Conservation (phyloP, 345 rosid species). For the Arabis alpina region DNA sequence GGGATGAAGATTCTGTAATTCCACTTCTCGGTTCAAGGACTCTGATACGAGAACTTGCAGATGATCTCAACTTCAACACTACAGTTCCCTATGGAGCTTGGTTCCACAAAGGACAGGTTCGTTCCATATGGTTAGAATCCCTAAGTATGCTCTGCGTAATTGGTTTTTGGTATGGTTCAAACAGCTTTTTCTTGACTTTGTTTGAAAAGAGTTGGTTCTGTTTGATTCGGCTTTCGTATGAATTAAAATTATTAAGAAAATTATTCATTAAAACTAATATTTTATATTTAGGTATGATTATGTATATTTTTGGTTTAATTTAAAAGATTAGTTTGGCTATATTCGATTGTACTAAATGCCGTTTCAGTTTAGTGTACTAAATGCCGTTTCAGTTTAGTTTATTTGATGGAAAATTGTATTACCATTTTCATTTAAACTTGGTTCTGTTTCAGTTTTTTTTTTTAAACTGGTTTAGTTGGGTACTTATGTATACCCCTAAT, state of each 20-base stretch:
- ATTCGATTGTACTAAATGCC: too few species aligned
- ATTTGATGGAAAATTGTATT: not conserved
- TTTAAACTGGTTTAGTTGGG: not conserved
- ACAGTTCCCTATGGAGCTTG: slow-evolving; percentile 82
- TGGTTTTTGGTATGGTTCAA: not conserved
- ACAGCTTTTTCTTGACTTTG: not conserved
- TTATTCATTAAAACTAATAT: not conserved
- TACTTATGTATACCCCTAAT: not conserved
- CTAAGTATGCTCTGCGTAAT: not conserved
- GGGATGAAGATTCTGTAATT: slow-evolving; percentile 89
- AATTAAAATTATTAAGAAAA: not conserved
- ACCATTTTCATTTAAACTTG: not conserved
- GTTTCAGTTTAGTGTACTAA: not conserved
- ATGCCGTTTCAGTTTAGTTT: not conserved
- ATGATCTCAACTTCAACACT: slow-evolving; percentile 58
- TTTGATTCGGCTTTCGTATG: not conserved
- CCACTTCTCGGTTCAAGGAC: slow-evolving; percentile 85
- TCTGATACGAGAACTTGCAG: slow-evolving; percentile 73
- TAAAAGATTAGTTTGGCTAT: too few species aligned
- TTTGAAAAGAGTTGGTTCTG: not conserved
- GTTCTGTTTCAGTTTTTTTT: not conserved
- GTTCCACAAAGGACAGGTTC: slow-evolving; percentile 95
- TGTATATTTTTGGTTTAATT: too few species aligned
- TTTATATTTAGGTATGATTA: too few species aligned
- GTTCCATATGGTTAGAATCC: not conserved